Base-by-base conservation (phyloP, 305 asterid genomes). In the Fraxinus paxiana region DNA sequence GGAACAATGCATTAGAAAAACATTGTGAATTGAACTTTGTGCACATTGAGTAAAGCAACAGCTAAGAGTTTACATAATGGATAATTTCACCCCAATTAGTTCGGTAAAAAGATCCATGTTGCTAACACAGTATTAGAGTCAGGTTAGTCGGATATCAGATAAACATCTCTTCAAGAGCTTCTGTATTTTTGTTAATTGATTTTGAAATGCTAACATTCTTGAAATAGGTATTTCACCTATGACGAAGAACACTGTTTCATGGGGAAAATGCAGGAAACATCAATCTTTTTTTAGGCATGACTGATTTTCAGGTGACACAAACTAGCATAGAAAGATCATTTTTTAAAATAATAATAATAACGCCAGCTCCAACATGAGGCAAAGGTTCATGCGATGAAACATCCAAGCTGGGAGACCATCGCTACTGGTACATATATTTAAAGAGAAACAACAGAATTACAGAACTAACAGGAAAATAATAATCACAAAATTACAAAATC, bases 11-110 rank as follows among this genome's bases (percentile, higher is more conserved):
- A 26, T 34, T 35, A 13, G 10, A 4, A 30, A 4, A 51, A 51
- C 70, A 76, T 80, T 7, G 56, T 17, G 18, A 79, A 81, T 48
- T 41, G 73, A 67, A 35, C n/a, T 46, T 30, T 38, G 22, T 17
- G 51, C 35, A 65, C 79, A 41, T 5, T 56, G 13, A 38, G 61
- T 8, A 20, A 26, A 83, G 20, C 76, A 82, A 38, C 78, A 35
- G 34, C 26, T 24, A 51, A 79, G 34, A 28, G 75, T 31, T 18
- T 12, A 31, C 75, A 24, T 5, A 6, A 71, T n/a, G 43, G 18
- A 71, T 37, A 30, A 78, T 38, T 3, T 20, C 20, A 4, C 10
- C 61, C 20, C 61, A 13, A 15, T 48, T 46, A 48, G 20, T n/a
- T 48, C 2, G 20, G 20, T 48, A 48, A 15, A 15, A 15, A n/a